Conservation (phyloP, 768 basidiomycete genomes). For the Lactifluus subvellereus region DNA sequence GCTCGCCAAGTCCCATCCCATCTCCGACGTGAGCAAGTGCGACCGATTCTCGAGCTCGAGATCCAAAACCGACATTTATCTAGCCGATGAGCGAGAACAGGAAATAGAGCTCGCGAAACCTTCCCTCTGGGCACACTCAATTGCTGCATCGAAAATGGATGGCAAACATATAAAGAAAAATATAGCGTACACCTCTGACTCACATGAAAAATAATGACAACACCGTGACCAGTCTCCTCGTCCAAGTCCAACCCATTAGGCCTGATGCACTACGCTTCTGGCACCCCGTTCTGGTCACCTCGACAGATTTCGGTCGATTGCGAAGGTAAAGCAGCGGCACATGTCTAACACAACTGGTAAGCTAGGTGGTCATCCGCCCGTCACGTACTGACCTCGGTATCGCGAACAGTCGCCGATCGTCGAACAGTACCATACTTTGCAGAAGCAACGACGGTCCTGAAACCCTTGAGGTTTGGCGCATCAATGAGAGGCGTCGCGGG, state of each 20-base stretch:
- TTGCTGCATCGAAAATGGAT: neutral
- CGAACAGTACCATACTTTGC: constrained; percentile 11
- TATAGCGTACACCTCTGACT: neutral
- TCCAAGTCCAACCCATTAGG: neutral
- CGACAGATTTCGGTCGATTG: neutral
- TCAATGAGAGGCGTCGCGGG: neutral
- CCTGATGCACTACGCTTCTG: neutral
- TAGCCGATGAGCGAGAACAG: too few relatives aligned
- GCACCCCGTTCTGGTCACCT: neutral
- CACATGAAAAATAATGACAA: neutral
- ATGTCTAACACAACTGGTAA: neutral
- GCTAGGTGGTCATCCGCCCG: neutral
- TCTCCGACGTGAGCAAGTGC: too few relatives aligned
- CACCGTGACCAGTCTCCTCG: neutral
- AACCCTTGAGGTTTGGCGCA: neutral
- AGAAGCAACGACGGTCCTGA: neutral
- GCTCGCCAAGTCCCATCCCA: too few relatives aligned
- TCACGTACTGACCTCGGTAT: neutral
- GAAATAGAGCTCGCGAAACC: too few relatives aligned
- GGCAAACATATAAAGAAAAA: neutral
- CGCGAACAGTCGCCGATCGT: neutral
- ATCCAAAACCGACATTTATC: too few relatives aligned
- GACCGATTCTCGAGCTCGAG: too few relatives aligned
- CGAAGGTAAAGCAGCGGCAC: neutral
- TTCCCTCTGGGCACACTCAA: neutral